Percentiles rank a stretch among this genome's conserved stretches.
Conservation (phyloP, 2,329 filamentous ascomycete species). For the Herpotrichia juniperi region DNA sequence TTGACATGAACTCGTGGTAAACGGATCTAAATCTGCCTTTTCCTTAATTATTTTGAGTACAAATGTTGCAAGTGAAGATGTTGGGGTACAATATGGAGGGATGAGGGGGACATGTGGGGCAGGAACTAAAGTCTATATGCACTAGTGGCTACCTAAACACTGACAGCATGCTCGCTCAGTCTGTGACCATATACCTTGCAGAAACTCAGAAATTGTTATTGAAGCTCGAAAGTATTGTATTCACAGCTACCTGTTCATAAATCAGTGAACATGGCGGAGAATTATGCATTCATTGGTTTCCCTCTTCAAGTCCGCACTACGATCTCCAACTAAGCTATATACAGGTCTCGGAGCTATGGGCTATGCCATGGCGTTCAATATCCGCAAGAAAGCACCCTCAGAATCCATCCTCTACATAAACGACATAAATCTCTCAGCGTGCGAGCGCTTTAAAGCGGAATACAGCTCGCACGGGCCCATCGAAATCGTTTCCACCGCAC, state of each 20-base stretch:
- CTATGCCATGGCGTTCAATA: conserved; percentile 39
- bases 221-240: not conserved
- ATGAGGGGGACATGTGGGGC: conserved; percentile 34
- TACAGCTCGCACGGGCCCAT: conserved; percentile 27
- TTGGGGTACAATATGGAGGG: conserved; percentile 27
- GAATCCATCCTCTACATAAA: conserved; percentile 32
- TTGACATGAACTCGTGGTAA: not conserved
- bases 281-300: conserved; percentile 38
- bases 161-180: not conserved
- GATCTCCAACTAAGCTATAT: conserved; percentile 1
- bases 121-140: conserved; percentile 14
- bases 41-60: not conserved
- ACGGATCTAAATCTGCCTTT: not conserved
- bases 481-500: conserved; percentile 29
- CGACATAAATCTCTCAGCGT: conserved; percentile 32
- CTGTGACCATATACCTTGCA: not conserved
- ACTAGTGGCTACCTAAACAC: conserved; percentile 2
- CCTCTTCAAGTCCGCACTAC: not conserved
- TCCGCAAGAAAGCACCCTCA: conserved; percentile 30
- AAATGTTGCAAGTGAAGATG: not conserved
- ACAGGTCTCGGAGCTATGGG: conserved; percentile 44
- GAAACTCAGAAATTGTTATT: not conserved
- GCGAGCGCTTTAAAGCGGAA: conserved; percentile 28
- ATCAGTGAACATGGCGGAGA: conserved; percentile 25
- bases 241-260: not conserved